These are phyloP conservation scores for Cynara cardunculus DNA, from an alignment of 129 eudicot species.

Conservation along the genomic window DNA sequence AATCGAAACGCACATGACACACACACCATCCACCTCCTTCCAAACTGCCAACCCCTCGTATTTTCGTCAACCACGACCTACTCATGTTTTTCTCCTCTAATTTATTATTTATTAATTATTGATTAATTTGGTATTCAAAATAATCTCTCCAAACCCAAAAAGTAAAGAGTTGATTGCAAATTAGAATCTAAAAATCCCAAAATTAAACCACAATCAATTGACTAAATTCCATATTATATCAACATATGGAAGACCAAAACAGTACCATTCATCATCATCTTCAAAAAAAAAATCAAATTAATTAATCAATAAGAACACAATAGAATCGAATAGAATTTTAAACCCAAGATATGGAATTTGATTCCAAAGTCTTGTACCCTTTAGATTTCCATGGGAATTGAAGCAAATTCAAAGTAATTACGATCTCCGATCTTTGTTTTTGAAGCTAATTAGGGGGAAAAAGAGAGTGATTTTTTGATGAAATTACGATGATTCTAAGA, in stretches of 20 bases:
- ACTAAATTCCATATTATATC: conserved; percentile 14
- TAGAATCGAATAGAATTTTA: background rate
- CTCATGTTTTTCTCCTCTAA: background rate
- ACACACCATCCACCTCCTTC: background rate
- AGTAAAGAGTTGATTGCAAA: conserved; percentile 9
- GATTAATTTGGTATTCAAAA: background rate
- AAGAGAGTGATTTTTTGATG: background rate
- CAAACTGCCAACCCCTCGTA: background rate
- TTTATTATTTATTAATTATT: background rate
- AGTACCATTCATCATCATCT: conserved; percentile 16
- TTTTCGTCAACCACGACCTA: background rate
- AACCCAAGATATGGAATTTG: conserved; percentile 21
- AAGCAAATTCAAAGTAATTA: conserved; percentile 14
- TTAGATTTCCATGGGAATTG: conserved; percentile 23
- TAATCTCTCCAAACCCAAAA: conserved; percentile 12
- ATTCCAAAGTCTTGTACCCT: conserved; percentile 23
- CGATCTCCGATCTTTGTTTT: background rate
- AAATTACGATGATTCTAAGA: conserved; percentile 73
- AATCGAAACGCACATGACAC: background rate
- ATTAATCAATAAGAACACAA: conserved; percentile 21
- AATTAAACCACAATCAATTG: conserved; percentile 25
- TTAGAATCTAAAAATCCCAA: conserved; percentile 19
- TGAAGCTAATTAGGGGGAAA: conserved; percentile 9
- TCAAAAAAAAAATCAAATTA: conserved; percentile 8
- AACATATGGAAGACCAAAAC: conserved; percentile 12